Evolutionary conservation across 805 yeast genomes (phyloP), one percentile per base, ranked within the genome.

Genomic region (Ascoidea rubescens): DNA sequence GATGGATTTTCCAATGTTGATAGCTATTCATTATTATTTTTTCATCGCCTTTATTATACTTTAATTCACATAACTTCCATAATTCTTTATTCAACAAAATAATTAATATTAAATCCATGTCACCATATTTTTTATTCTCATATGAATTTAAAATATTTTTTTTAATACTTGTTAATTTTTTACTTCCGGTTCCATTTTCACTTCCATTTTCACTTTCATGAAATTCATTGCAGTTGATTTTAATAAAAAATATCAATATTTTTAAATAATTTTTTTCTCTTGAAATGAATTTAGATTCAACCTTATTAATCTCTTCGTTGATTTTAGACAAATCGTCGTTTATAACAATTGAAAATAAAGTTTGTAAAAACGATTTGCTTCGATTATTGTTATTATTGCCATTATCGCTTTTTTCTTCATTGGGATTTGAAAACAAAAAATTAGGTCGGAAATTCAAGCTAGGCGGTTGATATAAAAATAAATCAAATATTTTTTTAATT

Each of bases 391-490:
- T 43, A 30, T 45, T 32, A 17, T 16, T 32, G 32, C 5, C 21
- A 14, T 7, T 14, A 3, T 21, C 28, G 28, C 28, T 21, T 21
- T 21, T 21, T 21, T 21, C 28, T 21, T 21, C 28, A 21, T 21
- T 21, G 28, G 28, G 28, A 21, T 21, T 21, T 21, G 28, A 21
- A 3, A 21, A 21, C 28, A 21, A 21, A 21, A 21, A 21, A 21
- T 21, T 21, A 21, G 28, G 28, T 21, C 28, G 2, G 8, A 37
- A 37, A 37, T 14, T 33, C 12, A 55, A 33, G 31, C 31, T 55
- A 5, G 56, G 57, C 4, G 88, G 85, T 58, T 80, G 87, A n/a
- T 84, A 87, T 70, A 93, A 78, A 58, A 91, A 79, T 54, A 93
- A 64, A 60, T 89, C 96, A 43, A 90, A 76, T 63, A 91, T 68